These are phyloP conservation scores for Westerdykella ornata DNA, from an alignment of 2,329 filamentous ascomycete genomes.

Conservation along the genomic window DNA sequence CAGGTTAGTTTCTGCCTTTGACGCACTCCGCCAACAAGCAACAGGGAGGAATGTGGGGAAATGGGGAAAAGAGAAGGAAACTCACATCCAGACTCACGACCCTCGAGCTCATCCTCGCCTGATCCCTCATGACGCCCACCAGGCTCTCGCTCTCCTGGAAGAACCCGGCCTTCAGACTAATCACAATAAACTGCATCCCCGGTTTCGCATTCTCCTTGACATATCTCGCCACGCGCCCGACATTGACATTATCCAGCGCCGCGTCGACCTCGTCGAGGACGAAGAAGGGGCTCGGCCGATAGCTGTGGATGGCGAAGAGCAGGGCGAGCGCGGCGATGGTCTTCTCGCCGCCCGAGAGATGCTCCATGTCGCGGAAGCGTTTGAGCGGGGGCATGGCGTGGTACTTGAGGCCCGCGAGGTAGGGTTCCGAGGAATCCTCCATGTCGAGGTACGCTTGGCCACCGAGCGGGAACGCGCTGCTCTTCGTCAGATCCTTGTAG, in stretches of 20 bases:
- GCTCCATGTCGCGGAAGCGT: slow-evolving; percentile 98
- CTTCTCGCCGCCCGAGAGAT: slow-evolving; percentile 94
- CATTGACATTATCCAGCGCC: slow-evolving; percentile 95
- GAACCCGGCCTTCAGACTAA: slow-evolving; percentile 87
- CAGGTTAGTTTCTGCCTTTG: slow-evolving; percentile 4
- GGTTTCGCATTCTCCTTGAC: slow-evolving; percentile 89
- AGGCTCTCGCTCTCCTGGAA: slow-evolving; percentile 96
- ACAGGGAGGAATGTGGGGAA: background rate
- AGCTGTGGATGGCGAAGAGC: slow-evolving; percentile 92
- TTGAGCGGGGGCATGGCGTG: slow-evolving; percentile 98
- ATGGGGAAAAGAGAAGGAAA: slow-evolving; percentile 5
- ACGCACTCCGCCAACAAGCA: background rate
- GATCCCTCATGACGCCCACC: slow-evolving; percentile 92
- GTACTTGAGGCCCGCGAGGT: slow-evolving; percentile 93
- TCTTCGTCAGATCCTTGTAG: slow-evolving; percentile 91
- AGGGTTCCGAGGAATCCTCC: slow-evolving; percentile 93
- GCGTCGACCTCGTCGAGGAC: slow-evolving; percentile 97
- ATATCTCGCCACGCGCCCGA: slow-evolving; percentile 92
- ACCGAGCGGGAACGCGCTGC: slow-evolving; percentile 85
- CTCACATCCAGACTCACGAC: slow-evolving; percentile 93
- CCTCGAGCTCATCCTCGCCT: slow-evolving; percentile 85
- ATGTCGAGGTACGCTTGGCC: slow-evolving; percentile 84
- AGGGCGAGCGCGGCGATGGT: slow-evolving; percentile 97
- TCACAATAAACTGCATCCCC: slow-evolving; percentile 99
- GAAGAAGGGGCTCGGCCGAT: slow-evolving; percentile 93